These are phyloP conservation scores for Alternaria burnsii DNA, from an alignment of 2,329 filamentous ascomycete species.

Conservation along the genomic window DNA sequence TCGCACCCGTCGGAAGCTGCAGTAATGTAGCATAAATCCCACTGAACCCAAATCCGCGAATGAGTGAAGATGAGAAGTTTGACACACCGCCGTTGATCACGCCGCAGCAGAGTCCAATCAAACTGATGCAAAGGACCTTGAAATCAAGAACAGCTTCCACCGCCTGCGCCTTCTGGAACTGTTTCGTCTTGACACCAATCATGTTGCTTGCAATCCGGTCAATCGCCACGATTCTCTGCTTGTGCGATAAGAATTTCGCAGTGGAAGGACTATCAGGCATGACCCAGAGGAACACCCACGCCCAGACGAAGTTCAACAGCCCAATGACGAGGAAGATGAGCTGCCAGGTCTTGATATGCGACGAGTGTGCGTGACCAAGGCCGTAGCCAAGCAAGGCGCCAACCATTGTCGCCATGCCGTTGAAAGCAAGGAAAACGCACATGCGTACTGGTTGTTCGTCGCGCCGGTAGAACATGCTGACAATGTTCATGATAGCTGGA, in stretches of 20 bases:
- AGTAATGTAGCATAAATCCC: slow-evolving; percentile 54
- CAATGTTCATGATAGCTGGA: slow-evolving; percentile 51
- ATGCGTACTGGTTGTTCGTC: slow-evolving; percentile 54
- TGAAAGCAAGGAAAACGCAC: slow-evolving; percentile 55
- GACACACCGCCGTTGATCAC: slow-evolving; percentile 61
- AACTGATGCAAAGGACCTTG: slow-evolving; percentile 51
- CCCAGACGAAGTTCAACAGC: slow-evolving; percentile 49
- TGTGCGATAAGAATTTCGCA: slow-evolving; percentile 50
- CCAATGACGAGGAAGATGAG: slow-evolving; percentile 52
- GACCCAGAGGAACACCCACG: slow-evolving; percentile 45
- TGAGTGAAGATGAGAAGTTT: slow-evolving; percentile 59
- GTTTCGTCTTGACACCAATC: slow-evolving; percentile 54
- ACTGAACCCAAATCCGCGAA: slow-evolving; percentile 56
- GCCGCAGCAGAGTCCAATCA: slow-evolving; percentile 56
- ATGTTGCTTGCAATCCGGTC: slow-evolving; percentile 53
- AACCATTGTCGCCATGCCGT: slow-evolving; percentile 51
- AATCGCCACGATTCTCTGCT: slow-evolving; percentile 52
- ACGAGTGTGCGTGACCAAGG: slow-evolving; percentile 40
- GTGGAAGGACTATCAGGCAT: slow-evolving; percentile 51
- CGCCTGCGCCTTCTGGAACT: slow-evolving; percentile 49
- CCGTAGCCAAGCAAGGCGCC: slow-evolving; percentile 50
- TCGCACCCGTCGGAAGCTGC: slow-evolving; percentile 55
- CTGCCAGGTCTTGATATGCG: slow-evolving; percentile 44
- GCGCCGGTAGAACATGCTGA: slow-evolving; percentile 49
- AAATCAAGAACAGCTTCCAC: slow-evolving; percentile 54